A percentile compares a stretch with the other conserved stretches of the same genome.
Evolutionary conservation across 2,329 filamentous ascomycete species (phyloP).

Genomic region (Didymella segeticola): DNA sequence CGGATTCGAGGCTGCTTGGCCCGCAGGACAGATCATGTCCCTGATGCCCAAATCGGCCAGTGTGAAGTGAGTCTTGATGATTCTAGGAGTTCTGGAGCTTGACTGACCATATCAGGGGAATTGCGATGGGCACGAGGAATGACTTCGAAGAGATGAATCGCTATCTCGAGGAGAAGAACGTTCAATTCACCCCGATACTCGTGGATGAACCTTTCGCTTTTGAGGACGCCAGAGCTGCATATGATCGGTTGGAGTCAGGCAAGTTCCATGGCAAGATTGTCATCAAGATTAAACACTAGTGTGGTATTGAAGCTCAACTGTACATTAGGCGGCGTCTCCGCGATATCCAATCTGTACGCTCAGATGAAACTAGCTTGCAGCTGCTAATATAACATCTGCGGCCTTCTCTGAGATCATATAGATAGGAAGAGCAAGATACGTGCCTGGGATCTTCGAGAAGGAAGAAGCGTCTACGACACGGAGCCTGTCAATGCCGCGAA

Average conservation of each 20-base stretch:
- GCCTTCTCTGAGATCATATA: constrained; percentile 69
- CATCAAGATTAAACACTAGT: not conserved
- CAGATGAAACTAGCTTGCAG: not conserved
- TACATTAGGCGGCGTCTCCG: not conserved
- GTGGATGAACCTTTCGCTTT: constrained; percentile 2
- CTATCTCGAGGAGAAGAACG: constrained; percentile 3
- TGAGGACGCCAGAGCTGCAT: constrained; percentile 1
- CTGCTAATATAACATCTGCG: constrained; percentile 61
- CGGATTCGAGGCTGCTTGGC: constrained; percentile 19
- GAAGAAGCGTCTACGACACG: constrained; percentile 54
- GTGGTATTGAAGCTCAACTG: not conserved
- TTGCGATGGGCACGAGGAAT: not conserved
- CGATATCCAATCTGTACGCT: not conserved
- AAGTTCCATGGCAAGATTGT: constrained; percentile 4
- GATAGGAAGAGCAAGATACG: constrained; percentile 59
- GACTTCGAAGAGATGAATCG: constrained; percentile 11
- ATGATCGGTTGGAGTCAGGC: not conserved
- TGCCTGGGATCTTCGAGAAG: constrained; percentile 55
- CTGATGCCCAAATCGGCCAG: constrained; percentile 32
- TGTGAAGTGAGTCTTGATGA: constrained; percentile 22
- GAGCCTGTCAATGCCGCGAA: constrained; percentile 59
- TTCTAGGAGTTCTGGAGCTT: not conserved
- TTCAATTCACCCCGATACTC: not conserved
- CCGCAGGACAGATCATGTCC: constrained; percentile 17
- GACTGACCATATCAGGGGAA: not conserved